Conservation (phyloP, 805 yeast species). For the Tanozyma kutaoensis region DNA sequence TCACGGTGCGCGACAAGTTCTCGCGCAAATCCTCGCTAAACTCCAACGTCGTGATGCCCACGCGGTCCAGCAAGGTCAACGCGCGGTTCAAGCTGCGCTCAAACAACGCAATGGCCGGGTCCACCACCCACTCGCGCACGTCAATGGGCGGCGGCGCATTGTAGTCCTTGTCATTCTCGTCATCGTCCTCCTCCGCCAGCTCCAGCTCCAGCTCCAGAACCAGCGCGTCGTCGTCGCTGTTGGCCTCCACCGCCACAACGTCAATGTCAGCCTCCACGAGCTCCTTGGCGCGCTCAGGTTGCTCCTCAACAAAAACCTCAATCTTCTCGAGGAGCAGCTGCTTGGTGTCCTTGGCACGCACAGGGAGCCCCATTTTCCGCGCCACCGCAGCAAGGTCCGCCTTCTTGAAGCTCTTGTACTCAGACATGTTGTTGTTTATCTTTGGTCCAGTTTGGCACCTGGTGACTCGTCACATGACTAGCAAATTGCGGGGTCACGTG, state of each 20-base stretch:
- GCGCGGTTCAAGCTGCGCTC: constrained; percentile 13
- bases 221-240: too few relatives aligned
- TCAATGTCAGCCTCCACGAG: constrained; percentile 6
- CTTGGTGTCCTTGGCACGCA: constrained; percentile 27
- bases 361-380: constrained; percentile 19
- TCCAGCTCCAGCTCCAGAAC: too few relatives aligned
- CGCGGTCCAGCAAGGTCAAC: constrained; percentile 17
- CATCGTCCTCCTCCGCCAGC: constrained; percentile 1
- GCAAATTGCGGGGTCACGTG: background rate
- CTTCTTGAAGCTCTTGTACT: constrained; percentile 20
- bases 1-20: constrained; percentile 20
- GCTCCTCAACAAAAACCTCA: constrained; percentile 12
- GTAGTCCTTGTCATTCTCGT: constrained; percentile 17
- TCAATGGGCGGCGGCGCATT: constrained; percentile 25
- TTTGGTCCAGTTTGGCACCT: background rate
- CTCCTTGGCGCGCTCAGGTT: constrained; percentile 12
- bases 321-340: constrained; percentile 25
- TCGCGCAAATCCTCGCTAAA: constrained; percentile 26
- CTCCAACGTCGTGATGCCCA: constrained; percentile 22
- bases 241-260: too few relatives aligned
- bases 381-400: constrained; percentile 25
- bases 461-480: background rate
- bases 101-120: constrained; percentile 19
- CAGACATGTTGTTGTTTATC: constrained; percentile 13
- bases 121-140: constrained; percentile 22